phyloP scores from a whole-genome alignment of 225 moss, liverwort and hornwort species.

The Physcomitrellopsis africana region DNA sequence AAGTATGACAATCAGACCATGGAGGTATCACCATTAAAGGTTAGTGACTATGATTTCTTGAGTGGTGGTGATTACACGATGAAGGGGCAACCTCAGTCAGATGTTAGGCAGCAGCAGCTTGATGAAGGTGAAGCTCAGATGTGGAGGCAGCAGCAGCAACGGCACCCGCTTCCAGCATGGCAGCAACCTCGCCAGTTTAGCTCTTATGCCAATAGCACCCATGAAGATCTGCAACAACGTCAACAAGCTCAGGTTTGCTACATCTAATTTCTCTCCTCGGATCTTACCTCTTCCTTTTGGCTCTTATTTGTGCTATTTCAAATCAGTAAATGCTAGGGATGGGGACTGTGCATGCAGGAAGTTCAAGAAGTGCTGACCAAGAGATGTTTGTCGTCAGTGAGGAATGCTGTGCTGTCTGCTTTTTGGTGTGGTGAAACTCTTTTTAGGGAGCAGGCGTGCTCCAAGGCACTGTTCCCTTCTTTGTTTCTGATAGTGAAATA shows the following conservation, averaged over 20 bases:
- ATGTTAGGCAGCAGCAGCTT: conserved; percentile 71
- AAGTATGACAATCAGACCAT: conserved; percentile 76
- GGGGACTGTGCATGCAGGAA: conserved; percentile 52
- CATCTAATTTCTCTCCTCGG: neutral
- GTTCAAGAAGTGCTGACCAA: conserved; percentile 56
- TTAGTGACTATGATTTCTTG: conserved; percentile 93
- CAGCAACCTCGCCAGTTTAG: conserved; percentile 68
- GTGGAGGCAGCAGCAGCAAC: conserved; percentile 77
- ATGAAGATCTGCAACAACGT: conserved; percentile 51
- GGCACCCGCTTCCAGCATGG: conserved; percentile 61
- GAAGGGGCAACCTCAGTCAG: conserved; percentile 76
- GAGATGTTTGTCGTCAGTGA: conserved; percentile 58
- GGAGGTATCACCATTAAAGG: conserved; percentile 82
- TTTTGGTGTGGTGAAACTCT: conserved; percentile 52
- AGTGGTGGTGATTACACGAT: conserved; percentile 80
- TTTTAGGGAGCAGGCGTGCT: conserved; percentile 46
- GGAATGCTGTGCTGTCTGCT: conserved; percentile 54
- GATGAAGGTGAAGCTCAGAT: conserved; percentile 77
- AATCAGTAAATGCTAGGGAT: conserved; percentile 54
- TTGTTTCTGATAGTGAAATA: conserved; percentile 31
- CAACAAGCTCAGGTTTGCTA: conserved; percentile 59
- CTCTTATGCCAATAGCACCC: conserved; percentile 36
- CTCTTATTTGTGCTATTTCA: conserved; percentile 23
- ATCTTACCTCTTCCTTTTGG: neutral
- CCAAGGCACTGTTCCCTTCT: conserved; percentile 34